Base-by-base conservation (phyloP, 2,329 filamentous ascomycete species). In the Phialophora chinensis region DNA sequence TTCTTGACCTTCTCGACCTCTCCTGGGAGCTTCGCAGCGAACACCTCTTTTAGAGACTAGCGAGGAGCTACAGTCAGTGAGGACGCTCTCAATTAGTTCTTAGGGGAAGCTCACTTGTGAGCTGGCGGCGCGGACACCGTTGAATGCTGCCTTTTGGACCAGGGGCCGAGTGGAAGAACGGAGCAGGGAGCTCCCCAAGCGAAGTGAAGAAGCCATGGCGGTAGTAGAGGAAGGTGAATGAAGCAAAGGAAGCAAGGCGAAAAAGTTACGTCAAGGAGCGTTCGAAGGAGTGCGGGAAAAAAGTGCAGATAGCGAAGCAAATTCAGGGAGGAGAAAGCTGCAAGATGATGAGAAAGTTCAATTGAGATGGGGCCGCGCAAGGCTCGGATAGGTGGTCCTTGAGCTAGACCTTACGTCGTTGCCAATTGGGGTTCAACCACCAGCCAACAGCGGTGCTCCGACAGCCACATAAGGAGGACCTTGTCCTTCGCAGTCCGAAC, bases 1-100 rank as follows among this genome's bases (percentile, higher is more conserved):
- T 92, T 89, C 92, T 99, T 99, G 86, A 99, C 93, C 88, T 98
- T 92, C 85, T 99, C 95, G 79, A 97, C 90, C 88, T 98, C 96
- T 81, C 90, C 92, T 75, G 95, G 95, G 71, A 99, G 87, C 78
- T 94, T 90, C 81, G 95, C 93, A 79, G 94, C 94, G 82, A 99
- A 98, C 79, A 93, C 94, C 82, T 99, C 95, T 87, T 99, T 99
- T 79, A 99, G 85, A 75, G 93, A 93, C 95, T 99, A 75, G 63
- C 72, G 12, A 72, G 60, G 4, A 56, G 42, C 25, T n/a, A 12
- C 17, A 38, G 62, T 67, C 59, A 69, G 59, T 35, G 59, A 23
- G n/a, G 67, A 75, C 73, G 96, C 92, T 77, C 96, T 91, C 58
- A 96, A 87, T 79, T 95, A 96, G 66, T 96, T 91, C 7, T 14